These are phyloP conservation scores for Scheffersomyces illinoinensis DNA, from an alignment of 1,139 yeast species.

Conservation along the genomic window DNA sequence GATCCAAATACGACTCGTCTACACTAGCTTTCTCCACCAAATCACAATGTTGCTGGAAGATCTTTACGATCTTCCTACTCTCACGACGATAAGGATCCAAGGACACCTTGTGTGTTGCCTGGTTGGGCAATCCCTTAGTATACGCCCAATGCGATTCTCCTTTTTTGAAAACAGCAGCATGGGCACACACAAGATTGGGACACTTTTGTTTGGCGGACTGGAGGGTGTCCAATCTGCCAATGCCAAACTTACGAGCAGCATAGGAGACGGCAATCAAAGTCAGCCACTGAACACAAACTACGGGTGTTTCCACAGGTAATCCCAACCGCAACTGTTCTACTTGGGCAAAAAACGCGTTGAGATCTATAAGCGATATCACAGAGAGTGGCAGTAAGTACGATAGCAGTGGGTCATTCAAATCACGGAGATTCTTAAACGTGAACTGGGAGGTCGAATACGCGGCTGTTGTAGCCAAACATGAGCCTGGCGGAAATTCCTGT, in stretches of 20 bases:
- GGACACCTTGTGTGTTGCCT: constrained; percentile 72
- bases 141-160: constrained; percentile 88
- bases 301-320: constrained; percentile 67
- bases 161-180: constrained; percentile 89
- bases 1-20: constrained; percentile 86
- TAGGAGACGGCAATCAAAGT: constrained; percentile 86
- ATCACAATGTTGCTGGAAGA: constrained; percentile 59
- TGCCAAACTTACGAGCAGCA: constrained; percentile 84
- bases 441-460: constrained; percentile 19
- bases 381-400: constrained; percentile 72
- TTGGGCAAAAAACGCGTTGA: constrained; percentile 95
- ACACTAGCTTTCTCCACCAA: constrained; percentile 91
- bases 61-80: constrained; percentile 71
- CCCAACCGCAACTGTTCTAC: constrained; percentile 81
- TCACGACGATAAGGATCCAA: constrained; percentile 90
- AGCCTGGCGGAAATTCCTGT: neutral
- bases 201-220: constrained; percentile 72
- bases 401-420: constrained; percentile 42
- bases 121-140: constrained; percentile 39
- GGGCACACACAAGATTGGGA: constrained; percentile 73
- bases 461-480: neutral
- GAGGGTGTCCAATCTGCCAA: constrained; percentile 73
- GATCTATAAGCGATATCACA: constrained; percentile 81
- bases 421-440: constrained; percentile 47
- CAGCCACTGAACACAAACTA: constrained; percentile 94